Conservation (phyloP, 2,329 filamentous ascomycete genomes). For the Aspergillus fructus region DNA sequence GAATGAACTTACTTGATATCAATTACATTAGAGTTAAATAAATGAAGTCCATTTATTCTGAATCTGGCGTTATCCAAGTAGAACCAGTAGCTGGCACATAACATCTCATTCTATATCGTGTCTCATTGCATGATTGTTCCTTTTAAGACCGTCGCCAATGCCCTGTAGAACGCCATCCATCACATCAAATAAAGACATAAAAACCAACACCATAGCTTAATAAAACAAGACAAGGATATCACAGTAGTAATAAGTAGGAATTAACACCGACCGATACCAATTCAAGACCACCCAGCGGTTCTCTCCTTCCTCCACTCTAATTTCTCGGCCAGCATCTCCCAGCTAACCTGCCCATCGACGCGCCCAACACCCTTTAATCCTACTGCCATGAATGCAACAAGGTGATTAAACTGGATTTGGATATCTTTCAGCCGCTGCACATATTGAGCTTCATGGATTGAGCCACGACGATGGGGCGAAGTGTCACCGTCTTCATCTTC, state of each 20-base stretch:
- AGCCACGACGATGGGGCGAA: slow-evolving; percentile 24
- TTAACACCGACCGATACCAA: too few relatives aligned
- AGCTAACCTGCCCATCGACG: slow-evolving; percentile 68
- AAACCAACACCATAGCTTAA: too few relatives aligned
- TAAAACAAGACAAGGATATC: neutral
- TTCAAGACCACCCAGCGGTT: neutral
- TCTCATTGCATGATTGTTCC: neutral
- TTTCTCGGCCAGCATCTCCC: slow-evolving; percentile 81
- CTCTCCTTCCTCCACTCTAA: slow-evolving; percentile 54
- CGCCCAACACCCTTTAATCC: slow-evolving; percentile 74
- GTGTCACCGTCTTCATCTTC: neutral
- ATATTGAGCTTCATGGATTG: slow-evolving; percentile 47
- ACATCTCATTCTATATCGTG: neutral
- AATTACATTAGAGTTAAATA: neutral
- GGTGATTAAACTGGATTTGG: slow-evolving; percentile 61
- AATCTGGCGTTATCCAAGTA: neutral
- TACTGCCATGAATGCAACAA: slow-evolving; percentile 68
- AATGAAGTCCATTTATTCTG: neutral
- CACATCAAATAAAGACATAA: too few relatives aligned
- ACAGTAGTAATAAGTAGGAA: neutral
- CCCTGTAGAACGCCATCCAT: neutral
- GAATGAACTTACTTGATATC: neutral
- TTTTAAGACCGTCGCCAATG: neutral
- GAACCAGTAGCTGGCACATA: neutral
- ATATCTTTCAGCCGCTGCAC: slow-evolving; percentile 56